phyloP scores from a whole-genome alignment of 2,329 filamentous ascomycete species.

The Aureobasidium sp. region DNA sequence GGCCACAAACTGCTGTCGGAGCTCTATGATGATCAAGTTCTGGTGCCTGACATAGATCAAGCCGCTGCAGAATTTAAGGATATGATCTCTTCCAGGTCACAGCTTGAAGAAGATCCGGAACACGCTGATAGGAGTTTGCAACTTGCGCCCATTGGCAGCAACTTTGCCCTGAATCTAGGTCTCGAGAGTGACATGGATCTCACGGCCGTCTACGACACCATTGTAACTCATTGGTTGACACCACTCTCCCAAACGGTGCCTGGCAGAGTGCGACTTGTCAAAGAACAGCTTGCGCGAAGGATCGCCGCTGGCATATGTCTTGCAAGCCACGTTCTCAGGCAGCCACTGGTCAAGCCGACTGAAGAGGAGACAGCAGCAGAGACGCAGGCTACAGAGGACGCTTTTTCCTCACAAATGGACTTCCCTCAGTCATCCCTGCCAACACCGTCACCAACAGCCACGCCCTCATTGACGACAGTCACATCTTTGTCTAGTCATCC shows the following conservation, averaged over 20 bases:
- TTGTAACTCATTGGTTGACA: conserved; percentile 24
- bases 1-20: conserved; percentile 1
- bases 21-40: conserved; percentile 15
- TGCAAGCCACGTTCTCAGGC: conserved; percentile 24
- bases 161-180: conserved; percentile 12
- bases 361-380: conserved; percentile 16
- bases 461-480: conserved; percentile 25
- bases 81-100: background rate
- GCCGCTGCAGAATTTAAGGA: conserved; percentile 16
- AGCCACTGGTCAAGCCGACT: background rate
- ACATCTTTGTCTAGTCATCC: conserved; percentile 19
- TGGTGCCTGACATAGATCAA: conserved; percentile 18
- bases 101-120: background rate
- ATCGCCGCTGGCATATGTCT: conserved; percentile 33
- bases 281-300: conserved; percentile 24
- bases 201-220: conserved; percentile 20
- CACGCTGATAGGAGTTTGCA: background rate
- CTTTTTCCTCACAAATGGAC: background rate
- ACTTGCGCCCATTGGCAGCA: conserved; percentile 9
- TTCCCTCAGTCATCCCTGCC: conserved; percentile 21
- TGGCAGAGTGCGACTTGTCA: conserved; percentile 26
- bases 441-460: conserved; percentile 27
- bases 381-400: conserved; percentile 5
- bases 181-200: background rate
- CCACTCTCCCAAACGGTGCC: conserved; percentile 21